Conservation (phyloP, 176 grass and related monocot genomes). For the Triticum monococcum region DNA sequence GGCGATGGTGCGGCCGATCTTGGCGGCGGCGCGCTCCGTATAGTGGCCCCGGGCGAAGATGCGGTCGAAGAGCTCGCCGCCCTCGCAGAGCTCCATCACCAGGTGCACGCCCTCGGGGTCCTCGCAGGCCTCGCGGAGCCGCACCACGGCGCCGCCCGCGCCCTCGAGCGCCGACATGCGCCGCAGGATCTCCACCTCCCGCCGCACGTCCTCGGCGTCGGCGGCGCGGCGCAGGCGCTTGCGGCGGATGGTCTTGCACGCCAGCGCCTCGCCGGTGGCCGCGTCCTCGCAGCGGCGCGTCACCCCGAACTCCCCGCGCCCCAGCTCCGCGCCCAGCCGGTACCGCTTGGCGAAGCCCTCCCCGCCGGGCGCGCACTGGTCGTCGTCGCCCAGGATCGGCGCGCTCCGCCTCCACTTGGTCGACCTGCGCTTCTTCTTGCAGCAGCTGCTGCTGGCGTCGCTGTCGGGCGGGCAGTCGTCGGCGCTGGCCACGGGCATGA, state of each 20-base stretch:
- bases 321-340: conserved; percentile 71
- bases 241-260: conserved; percentile 83
- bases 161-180: conserved; percentile 26
- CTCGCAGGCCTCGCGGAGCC: conserved; percentile 65
- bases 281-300: conserved; percentile 61
- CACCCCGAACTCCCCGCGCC: conserved; percentile 84
- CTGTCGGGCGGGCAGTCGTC: conserved; percentile 22
- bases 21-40: conserved; percentile 89
- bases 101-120: conserved; percentile 73
- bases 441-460: neutral
- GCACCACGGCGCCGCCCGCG: conserved; percentile 27
- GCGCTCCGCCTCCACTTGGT: neutral
- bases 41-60: conserved; percentile 94
- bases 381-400: conserved; percentile 30
- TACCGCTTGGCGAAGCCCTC: conserved; percentile 45
- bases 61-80: conserved; percentile 97
- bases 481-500: conserved; percentile 27
- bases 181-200: conserved; percentile 68
- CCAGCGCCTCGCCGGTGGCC: conserved; percentile 54
- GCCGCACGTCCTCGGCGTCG: conserved; percentile 66
- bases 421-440: conserved; percentile 2
- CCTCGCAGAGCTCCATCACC: conserved; percentile 99
- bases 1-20: conserved; percentile 64
- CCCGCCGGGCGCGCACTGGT: neutral
- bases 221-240: conserved; percentile 41